These are phyloP conservation scores for Daldinia concentrica DNA, from an alignment of 495 filamentous ascomycete genomes.

Conservation along the genomic window DNA sequence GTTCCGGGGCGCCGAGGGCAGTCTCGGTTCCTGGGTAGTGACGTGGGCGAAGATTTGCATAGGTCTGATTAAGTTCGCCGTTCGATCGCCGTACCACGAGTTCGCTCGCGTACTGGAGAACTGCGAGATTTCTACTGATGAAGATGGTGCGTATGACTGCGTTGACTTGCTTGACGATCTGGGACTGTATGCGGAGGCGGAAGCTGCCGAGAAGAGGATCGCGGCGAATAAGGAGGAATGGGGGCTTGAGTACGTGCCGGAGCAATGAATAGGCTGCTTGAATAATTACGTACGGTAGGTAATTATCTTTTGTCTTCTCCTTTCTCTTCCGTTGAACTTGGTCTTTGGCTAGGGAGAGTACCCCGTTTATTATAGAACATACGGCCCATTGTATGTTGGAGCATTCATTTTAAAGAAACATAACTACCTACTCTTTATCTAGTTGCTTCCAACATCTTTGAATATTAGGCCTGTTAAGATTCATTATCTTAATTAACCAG, in stretches of 20 bases:
- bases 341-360: not conserved
- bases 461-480: no score
- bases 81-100: constrained; percentile 10
- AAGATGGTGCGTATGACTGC: constrained; percentile 25
- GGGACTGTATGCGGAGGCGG: constrained; percentile 31
- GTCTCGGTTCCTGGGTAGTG: constrained; percentile 33
- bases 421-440: no score
- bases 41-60: constrained; percentile 49
- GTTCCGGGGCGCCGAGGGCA: constrained; percentile 52
- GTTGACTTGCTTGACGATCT: constrained; percentile 41
- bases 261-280: not conserved
- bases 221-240: not conserved
- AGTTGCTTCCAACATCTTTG: no score
- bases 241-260: not conserved
- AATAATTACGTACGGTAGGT: not conserved
- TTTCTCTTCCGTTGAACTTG: not conserved
- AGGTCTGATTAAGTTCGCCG: constrained; percentile 44
- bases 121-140: constrained; percentile 3
- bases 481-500: no score
- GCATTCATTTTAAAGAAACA: no score
- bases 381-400: no score
- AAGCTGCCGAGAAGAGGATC: constrained; percentile 22
- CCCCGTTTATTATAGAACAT: no score
- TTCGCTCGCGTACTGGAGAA: constrained; percentile 27
- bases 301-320: not conserved